Conservation (phyloP, 225 moss, liverwort and hornwort species). For the Polytrichum commune region DNA sequence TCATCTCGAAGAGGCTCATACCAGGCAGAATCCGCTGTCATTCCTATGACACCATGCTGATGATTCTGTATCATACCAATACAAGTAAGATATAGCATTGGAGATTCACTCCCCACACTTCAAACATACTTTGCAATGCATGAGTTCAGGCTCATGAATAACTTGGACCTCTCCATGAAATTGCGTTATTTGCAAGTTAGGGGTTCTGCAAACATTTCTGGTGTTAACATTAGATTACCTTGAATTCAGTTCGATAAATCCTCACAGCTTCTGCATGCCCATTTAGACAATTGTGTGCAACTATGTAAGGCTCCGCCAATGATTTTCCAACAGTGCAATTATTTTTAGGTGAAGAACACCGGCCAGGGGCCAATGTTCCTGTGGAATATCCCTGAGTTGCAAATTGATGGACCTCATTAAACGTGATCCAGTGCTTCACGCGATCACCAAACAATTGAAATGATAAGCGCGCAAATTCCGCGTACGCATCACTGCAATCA, state of each 20-base stretch:
- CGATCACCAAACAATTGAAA: slow-evolving; percentile 49
- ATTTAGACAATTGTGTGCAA: slow-evolving; percentile 36
- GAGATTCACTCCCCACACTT: too few relatives aligned
- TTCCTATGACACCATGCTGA: slow-evolving; percentile 32
- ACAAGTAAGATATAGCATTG: too few relatives aligned
- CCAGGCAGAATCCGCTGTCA: slow-evolving; percentile 21
- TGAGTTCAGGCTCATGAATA: too few relatives aligned
- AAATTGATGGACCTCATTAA: slow-evolving; percentile 45
- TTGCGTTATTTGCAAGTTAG: too few relatives aligned
- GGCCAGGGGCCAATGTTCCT: slow-evolving; percentile 46
- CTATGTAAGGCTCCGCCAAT: slow-evolving; percentile 51
- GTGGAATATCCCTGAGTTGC: slow-evolving; percentile 31
- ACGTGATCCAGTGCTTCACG: slow-evolving; percentile 50
- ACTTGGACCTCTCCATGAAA: too few relatives aligned
- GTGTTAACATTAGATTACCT: slow-evolving; percentile 16
- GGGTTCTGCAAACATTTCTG: too few relatives aligned
- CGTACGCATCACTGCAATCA: slow-evolving; percentile 27
- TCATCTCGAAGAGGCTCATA: slow-evolving; percentile 22
- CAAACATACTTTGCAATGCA: too few relatives aligned
- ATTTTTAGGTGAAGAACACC: slow-evolving; percentile 28
- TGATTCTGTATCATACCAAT: slow-evolving; percentile 11
- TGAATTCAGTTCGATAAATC: slow-evolving; percentile 44
- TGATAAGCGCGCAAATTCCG: slow-evolving; percentile 29
- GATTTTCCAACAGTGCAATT: slow-evolving; percentile 30
- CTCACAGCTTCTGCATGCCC: slow-evolving; percentile 47